Percentiles rank a stretch among this genome's conserved stretches.
Evolutionary conservation across 805 yeast genomes (phyloP).

Genomic region (Wickerhamiella sorbophila): DNA sequence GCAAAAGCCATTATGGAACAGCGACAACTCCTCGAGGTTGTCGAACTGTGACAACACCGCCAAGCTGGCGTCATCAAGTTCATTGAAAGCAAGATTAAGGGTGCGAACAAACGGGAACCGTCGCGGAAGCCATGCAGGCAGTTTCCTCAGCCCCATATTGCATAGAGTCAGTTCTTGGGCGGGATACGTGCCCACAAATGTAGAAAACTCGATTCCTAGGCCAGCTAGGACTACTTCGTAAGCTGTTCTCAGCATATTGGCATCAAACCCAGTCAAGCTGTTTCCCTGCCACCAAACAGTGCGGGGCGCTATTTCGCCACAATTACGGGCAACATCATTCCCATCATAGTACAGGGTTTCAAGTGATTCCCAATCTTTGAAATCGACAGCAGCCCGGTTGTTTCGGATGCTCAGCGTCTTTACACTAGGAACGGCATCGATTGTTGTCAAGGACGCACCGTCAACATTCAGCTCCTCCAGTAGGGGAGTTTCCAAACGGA

Average conservation of each 20-base stretch:
- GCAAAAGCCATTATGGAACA: conserved; percentile 13
- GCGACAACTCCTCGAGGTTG: conserved; percentile 14
- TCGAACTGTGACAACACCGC: conserved; percentile 7
- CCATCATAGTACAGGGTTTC: conserved; percentile 17
- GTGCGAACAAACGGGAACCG: conserved; percentile 14
- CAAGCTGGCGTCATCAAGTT: conserved; percentile 9
- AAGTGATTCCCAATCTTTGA: conserved; percentile 12
- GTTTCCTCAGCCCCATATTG: conserved; percentile 6
- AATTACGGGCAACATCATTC: conserved; percentile 8
- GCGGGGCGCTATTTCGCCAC: conserved; percentile 9
- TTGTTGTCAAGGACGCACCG: conserved; percentile 8
- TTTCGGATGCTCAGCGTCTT: conserved; percentile 11
- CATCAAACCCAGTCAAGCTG: conserved; percentile 4
- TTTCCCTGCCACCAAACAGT: conserved; percentile 15
- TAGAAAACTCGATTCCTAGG: conserved; percentile 2
- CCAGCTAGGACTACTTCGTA: conserved; percentile 13
- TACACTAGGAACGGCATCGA: conserved; percentile 13
- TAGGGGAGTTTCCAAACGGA: conserved; percentile 12
- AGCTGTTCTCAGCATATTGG: conserved; percentile 3
- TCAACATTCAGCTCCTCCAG: conserved; percentile 15
- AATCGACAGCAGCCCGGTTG: conserved; percentile 14
- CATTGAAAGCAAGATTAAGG: conserved; percentile 16
- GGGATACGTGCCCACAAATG: conserved; percentile 7
- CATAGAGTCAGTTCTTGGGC: conserved; percentile 16
- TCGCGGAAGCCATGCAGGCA: conserved; percentile 13